Evolutionary conservation across 768 basidiomycete genomes (phyloP), one percentile per base, ranked within the genome.

Genomic region (Hygrophoropsis aurantiaca): DNA sequence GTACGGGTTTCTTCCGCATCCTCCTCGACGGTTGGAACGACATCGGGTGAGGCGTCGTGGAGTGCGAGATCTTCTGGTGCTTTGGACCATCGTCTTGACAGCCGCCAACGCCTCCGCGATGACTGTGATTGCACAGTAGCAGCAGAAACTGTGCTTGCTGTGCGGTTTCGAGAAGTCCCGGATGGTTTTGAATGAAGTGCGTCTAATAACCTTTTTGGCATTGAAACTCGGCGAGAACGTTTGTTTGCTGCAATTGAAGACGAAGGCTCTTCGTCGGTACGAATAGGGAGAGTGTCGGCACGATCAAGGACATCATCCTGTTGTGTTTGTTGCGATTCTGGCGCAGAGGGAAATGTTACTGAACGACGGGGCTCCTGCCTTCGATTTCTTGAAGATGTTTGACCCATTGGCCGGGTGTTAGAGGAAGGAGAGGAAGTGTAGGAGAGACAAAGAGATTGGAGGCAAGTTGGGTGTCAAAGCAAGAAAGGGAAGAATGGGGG

Each of bases 131-230:
- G 27, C 18, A 26, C 30, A 42, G 36, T 39, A 32, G 46, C 43
- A 48, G 44, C 56, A 47, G 13, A 47, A 39, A 20, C 50, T 56
- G 33, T 42, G 45, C 41, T 53, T 46, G 7, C 55, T 51, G 34
- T 21, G 11, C 38, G 5, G 10, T 49, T 25, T 7, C 52, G 56
- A 42, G 56, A 47, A 54, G 50, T 42, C 47, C 58, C 33, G 21
- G 57, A 52, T 1, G 58, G 55, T 47, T 55, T 58, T 16, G 68
- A 55, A 35, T 64, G 6, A 58, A 66, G 32, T 55, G 57, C 51
- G 49, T 70, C 48, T 59, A 65, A 39, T 36, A 76, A 57, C 42
- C 67, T 71, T 38, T 54, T 70, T 4, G 72, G 66, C 3, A 73
- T 57, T 5, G 65, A 40, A 47, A 57, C 48, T 37, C 53, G 56